A percentile compares a stretch with the other conserved stretches of the same genome.
These are phyloP conservation scores for Phytophthora podocarpi DNA, from an alignment of 352 stramenopile species.

Conservation along the genomic window DNA sequence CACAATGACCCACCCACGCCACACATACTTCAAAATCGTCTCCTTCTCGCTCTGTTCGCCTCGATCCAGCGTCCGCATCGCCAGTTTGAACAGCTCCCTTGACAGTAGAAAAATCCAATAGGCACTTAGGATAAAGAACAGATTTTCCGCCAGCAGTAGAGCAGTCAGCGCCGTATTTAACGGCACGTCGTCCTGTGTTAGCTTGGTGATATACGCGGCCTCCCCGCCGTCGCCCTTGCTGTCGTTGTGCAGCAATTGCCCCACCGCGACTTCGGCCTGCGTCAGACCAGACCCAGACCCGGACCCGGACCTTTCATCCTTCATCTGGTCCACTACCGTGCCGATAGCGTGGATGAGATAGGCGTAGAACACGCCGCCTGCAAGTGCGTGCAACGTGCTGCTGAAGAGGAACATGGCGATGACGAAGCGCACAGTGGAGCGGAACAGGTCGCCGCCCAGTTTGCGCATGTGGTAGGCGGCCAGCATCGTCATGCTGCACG, in stretches of 20 bases:
- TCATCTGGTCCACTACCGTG: conserved; percentile 20
- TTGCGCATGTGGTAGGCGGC: conserved; percentile 69
- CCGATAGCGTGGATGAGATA: conserved; percentile 51
- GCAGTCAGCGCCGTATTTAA: conserved; percentile 48
- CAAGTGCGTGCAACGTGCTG: conserved; percentile 53
- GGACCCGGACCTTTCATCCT: conserved; percentile 14
- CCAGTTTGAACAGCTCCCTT: conserved; percentile 63
- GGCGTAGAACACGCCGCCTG: conserved; percentile 59
- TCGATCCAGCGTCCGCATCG: conserved; percentile 61
- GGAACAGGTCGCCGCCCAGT: conserved; percentile 65
- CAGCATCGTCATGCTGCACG: conserved; percentile 55
- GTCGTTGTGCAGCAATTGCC: conserved; percentile 44
- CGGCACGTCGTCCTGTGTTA: conserved; percentile 50
- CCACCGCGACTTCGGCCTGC: conserved; percentile 20
- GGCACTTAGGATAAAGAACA: conserved; percentile 67
- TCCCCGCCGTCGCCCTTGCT: conserved; percentile 55
- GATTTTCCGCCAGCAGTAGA: conserved; percentile 59
- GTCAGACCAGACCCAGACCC: conserved; percentile 17
- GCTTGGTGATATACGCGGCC: conserved; percentile 64
- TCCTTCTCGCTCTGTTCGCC: conserved; percentile 50
- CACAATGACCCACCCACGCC: conserved; percentile 37
- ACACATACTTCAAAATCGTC: conserved; percentile 56
- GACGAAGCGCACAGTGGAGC: conserved; percentile 77
- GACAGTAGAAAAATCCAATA: conserved; percentile 75
- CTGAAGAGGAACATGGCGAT: conserved; percentile 67